Percentiles rank a stretch among this genome's conserved stretches.
Conservation (phyloP, 495 filamentous ascomycete species). For the Viridothelium virens region DNA sequence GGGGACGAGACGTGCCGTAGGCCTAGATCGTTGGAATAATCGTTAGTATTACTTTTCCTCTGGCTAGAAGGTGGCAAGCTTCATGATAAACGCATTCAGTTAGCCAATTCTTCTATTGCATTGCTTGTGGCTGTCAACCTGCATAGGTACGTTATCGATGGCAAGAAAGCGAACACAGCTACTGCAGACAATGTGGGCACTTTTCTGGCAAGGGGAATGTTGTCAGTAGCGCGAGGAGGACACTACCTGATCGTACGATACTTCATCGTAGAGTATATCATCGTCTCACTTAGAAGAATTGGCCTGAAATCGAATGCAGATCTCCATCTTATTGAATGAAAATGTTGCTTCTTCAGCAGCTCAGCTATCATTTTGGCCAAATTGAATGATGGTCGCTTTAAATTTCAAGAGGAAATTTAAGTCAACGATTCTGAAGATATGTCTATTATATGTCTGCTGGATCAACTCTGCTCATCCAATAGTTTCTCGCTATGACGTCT, state of each 20-base stretch:
- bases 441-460: too few species aligned
- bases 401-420: too few species aligned
- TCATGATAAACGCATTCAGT: background rate
- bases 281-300: too few species aligned
- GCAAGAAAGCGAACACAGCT: background rate
- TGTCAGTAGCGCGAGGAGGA: background rate
- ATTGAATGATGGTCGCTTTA: too few species aligned
- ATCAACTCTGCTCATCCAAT: too few species aligned
- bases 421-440: too few species aligned
- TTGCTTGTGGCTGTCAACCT: background rate
- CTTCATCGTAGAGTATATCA: too few species aligned
- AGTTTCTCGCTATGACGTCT: too few species aligned
- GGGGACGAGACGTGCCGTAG: background rate
- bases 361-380: too few species aligned
- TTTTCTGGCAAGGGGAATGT: background rate
- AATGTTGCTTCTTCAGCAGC: too few species aligned
- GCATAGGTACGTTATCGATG: background rate
- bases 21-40: background rate
- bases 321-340: too few species aligned
- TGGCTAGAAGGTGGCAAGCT: background rate
- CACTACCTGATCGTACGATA: background rate
- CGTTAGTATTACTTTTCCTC: background rate
- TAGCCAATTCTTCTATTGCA: background rate
- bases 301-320: too few species aligned
- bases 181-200: background rate